These are phyloP conservation scores for Aspergillus homomorphus DNA, from an alignment of 495 filamentous ascomycete genomes.

Conservation along the genomic window DNA sequence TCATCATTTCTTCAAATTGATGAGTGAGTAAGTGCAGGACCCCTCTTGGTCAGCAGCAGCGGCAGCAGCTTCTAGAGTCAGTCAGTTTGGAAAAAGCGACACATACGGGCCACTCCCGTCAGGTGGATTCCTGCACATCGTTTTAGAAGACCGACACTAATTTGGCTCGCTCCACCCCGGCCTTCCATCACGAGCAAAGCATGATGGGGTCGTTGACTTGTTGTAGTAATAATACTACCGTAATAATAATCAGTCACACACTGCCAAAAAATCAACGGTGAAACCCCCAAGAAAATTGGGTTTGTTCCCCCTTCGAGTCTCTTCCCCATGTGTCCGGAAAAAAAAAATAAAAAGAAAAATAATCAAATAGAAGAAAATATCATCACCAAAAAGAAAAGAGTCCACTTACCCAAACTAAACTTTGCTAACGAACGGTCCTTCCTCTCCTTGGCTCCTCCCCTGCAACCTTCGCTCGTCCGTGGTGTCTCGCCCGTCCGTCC, in stretches of 20 bases:
- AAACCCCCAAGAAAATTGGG: neutral
- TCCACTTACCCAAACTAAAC: conserved; percentile 8
- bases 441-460: conserved; percentile 22
- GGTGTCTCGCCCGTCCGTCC: conserved; percentile 20
- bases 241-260: conserved; percentile 3
- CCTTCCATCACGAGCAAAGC: conserved; percentile 10
- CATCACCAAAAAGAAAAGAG: conserved; percentile 10
- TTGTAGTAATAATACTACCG: conserved; percentile 5
- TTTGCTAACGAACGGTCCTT: conserved; percentile 22
- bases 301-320: neutral
- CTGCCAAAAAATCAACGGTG: conserved; percentile 1
- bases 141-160: conserved; percentile 9
- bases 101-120: conserved; percentile 3
- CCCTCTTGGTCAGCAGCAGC: neutral
- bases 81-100: neutral
- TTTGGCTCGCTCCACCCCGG: conserved; percentile 13
- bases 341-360: conserved; percentile 13
- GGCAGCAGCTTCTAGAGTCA: conserved; percentile 5
- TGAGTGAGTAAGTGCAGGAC: neutral
- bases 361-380: conserved; percentile 11
- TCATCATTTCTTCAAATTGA: neutral
- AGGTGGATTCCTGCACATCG: conserved; percentile 16
- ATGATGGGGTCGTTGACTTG: neutral
- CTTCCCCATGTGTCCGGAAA: neutral
- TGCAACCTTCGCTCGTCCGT: conserved; percentile 18